phyloP scores from a whole-genome alignment of 2,329 filamentous ascomycete genomes.

The Sporothrix pseudoabietina region DNA sequence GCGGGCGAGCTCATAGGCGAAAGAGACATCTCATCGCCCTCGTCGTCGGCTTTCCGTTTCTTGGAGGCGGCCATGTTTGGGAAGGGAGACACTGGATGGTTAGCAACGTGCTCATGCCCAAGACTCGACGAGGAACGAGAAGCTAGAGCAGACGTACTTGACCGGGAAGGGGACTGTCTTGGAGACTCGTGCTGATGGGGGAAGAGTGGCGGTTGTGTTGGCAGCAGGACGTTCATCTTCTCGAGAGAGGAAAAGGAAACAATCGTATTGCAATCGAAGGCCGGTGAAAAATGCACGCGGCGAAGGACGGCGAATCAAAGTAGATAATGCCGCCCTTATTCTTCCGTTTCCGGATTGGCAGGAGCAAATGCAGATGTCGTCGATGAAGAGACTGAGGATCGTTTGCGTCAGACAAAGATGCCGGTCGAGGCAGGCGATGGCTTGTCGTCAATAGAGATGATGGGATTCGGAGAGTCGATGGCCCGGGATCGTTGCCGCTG shows the following conservation, averaged over 20 bases:
- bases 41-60: slow-evolving; percentile 87
- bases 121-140: slow-evolving; percentile 19
- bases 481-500: not conserved
- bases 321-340: not conserved
- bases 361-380: not conserved
- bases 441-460: not conserved
- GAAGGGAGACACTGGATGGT: slow-evolving; percentile 51
- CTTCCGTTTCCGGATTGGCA: not conserved
- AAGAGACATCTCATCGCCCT: slow-evolving; percentile 85
- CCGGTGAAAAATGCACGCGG: not conserved
- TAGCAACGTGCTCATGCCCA: slow-evolving; percentile 16
- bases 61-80: slow-evolving; percentile 56
- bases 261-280: not conserved
- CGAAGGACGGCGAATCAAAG: slow-evolving; percentile 3
- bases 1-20: slow-evolving; percentile 84
- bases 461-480: not conserved
- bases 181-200: slow-evolving; percentile 60
- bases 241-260: not conserved
- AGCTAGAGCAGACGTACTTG: slow-evolving; percentile 50
- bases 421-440: not conserved
- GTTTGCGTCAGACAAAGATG: not conserved
- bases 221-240: slow-evolving; percentile 64
- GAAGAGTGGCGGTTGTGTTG: slow-evolving; percentile 61
- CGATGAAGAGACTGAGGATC: not conserved
- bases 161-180: slow-evolving; percentile 57